phyloP scores from a whole-genome alignment of 306 rosid genomes.

The Inga leiocalycina region DNA sequence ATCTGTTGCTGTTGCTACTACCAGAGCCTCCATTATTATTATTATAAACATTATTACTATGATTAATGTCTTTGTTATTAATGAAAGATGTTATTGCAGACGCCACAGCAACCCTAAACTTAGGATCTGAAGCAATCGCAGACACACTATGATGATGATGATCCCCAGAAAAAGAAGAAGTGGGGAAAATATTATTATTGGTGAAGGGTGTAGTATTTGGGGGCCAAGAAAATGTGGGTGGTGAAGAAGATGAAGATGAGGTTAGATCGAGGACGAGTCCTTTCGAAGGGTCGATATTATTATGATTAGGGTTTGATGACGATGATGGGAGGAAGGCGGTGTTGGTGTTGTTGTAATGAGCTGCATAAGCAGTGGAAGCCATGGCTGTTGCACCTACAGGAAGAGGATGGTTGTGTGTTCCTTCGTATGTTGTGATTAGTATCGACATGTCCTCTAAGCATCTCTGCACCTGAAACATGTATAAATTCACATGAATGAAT shows the following conservation, averaged over 20 bases:
- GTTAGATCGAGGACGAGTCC: conserved; percentile 80
- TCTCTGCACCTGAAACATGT: conserved; percentile 73
- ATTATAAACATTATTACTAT: neutral
- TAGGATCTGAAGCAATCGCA: conserved; percentile 86
- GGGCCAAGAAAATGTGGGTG: conserved; percentile 51
- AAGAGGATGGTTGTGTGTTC: conserved; percentile 94
- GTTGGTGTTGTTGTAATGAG: conserved; percentile 35
- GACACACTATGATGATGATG: conserved; percentile 9
- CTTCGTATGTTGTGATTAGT: conserved; percentile 94
- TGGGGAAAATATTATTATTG: conserved; percentile 14
- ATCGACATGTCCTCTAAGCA: conserved; percentile 97
- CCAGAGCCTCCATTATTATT: conserved; percentile 36
- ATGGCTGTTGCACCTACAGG: conserved; percentile 94
- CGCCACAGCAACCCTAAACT: conserved; percentile 88
- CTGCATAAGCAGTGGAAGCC: conserved; percentile 73
- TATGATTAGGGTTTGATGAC: conserved; percentile 45
- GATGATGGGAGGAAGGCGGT: conserved; percentile 29
- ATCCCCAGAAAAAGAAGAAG: neutral
- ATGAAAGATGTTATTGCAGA: conserved; percentile 79
- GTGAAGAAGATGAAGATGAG: conserved; percentile 16
- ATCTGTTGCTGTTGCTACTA: conserved; percentile 37
- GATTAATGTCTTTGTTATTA: conserved; percentile 28
- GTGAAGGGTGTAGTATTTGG: conserved; percentile 23
- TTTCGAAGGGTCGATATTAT: conserved; percentile 57
- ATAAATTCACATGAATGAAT: neutral